A percentile compares a stretch with the other conserved stretches of the same genome.
Evolutionary conservation across 768 basidiomycete genomes (phyloP).

Genomic region (Podaxis sp.): DNA sequence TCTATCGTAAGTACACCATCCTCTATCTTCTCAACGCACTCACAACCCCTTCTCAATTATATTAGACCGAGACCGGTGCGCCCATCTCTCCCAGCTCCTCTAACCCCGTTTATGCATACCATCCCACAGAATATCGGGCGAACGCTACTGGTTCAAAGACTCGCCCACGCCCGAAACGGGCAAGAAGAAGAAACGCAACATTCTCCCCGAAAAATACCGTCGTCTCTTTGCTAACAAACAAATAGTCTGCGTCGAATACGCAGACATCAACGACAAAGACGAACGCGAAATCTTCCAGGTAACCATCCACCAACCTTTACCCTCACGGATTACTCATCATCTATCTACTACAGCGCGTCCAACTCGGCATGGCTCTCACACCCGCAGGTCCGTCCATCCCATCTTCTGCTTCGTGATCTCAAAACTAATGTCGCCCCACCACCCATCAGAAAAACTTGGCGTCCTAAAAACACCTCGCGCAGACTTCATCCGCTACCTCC

Average conservation of each 20-base stretch:
- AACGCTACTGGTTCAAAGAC: constrained; percentile 51
- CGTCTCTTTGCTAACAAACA: constrained; percentile 69
- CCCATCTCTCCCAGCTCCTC: background rate
- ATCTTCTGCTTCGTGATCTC: background rate
- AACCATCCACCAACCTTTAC: background rate
- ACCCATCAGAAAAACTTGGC: constrained; percentile 56
- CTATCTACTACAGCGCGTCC: constrained; percentile 50
- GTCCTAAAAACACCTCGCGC: constrained; percentile 57
- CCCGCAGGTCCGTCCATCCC: constrained; percentile 45
- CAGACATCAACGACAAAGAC: constrained; percentile 47
- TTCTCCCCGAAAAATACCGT: constrained; percentile 52
- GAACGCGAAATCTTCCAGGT: constrained; percentile 77
- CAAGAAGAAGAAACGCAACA: constrained; percentile 15
- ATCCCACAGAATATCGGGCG: constrained; percentile 26
- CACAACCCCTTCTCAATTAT: background rate
- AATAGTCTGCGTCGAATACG: constrained; percentile 78
- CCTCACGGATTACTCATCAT: background rate
- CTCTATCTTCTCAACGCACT: background rate
- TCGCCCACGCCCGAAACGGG: constrained; percentile 15
- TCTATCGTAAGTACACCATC: too few relatives aligned
- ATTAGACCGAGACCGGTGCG: constrained; percentile 52
- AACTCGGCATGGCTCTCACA: constrained; percentile 73
- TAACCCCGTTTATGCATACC: background rate
- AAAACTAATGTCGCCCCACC: too few relatives aligned
- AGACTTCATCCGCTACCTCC: constrained; percentile 53